A percentile compares a stretch with the other conserved stretches of the same genome.
phyloP scores from a whole-genome alignment of 2,329 filamentous ascomycete species.

The Penicillium italicum region DNA sequence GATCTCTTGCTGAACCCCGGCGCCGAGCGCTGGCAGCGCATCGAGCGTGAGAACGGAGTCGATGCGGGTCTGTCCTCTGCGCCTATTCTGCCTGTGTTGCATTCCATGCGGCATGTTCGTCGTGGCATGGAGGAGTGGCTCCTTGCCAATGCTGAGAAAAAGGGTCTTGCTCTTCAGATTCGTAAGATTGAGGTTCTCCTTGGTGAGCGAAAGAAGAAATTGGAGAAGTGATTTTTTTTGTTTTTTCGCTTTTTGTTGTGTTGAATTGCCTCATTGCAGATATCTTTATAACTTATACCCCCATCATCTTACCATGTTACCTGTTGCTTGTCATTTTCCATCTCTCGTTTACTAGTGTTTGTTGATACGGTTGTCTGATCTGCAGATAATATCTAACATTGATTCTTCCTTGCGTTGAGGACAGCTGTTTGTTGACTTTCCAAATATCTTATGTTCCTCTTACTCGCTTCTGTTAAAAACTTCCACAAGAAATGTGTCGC shows the following conservation, averaged over 20 bases:
- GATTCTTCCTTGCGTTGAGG: not conserved
- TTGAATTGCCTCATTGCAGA: not conserved
- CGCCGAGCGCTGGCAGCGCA: conserved; percentile 55
- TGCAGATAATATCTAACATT: not conserved
- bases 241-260: not conserved
- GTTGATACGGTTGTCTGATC: not conserved
- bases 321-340: not conserved
- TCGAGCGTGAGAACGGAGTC: conserved; percentile 47
- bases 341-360: not conserved
- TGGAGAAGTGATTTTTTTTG: conserved; percentile 27
- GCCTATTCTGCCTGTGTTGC: conserved; percentile 66
- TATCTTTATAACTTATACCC: conserved; percentile 8
- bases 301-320: conserved; percentile 1
- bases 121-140: conserved; percentile 83
- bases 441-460: not conserved
- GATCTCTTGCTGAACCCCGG: conserved; percentile 78
- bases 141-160: conserved; percentile 75
- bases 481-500: not conserved
- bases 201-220: conserved; percentile 50
- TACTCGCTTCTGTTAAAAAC: not conserved
- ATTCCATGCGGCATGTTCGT: conserved; percentile 64
- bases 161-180: conserved; percentile 57
- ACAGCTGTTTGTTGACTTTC: not conserved
- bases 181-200: conserved; percentile 66
- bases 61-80: not conserved